Base-by-base conservation (phyloP, 257 asterid genomes). In the Buddleja alternifolia region DNA sequence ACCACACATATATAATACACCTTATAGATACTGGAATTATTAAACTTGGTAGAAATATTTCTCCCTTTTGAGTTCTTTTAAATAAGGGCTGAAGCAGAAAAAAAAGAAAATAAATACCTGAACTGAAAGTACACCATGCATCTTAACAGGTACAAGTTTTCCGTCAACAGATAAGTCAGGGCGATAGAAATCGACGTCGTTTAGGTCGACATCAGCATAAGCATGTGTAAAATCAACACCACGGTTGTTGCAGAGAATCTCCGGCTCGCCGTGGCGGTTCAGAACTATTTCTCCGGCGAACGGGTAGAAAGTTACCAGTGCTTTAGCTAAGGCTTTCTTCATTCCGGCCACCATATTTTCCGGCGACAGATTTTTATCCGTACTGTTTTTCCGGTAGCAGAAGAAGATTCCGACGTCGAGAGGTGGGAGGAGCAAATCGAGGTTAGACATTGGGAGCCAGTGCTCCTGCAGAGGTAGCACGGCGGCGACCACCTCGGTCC, bases 401-500 rank as follows among this genome's bases (percentile, higher is more conserved):
- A 86, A 72, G 80, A 86, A 86, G 8, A 84, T 69, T 19, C 83
- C 85, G 24, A 83, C 60, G 62, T 82, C 86, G 3, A 86, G 83
- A 14, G 88, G 85, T 1, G 90, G 90, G 10, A 86, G 75, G 40
- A 86, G 90, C 58, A 86, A 65, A 61, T 86, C 93, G 3, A 84
- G 83, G 78, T 86, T 86, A 0, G 88, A 71, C 86, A 83, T 75
- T 40, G 86, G 81, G 66, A 86, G 60, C 84, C 81, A 74, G 75
- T 86, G 87, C 58, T 79, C 85, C 65, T 78, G 86, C 73, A 81
- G 21, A 12, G 88, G 89, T 24, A 78, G 69, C 70, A 60, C 63
- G 8, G 85, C 82, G 0, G 86, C 79, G 10, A 86, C 86, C 61
- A 82, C 88, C 77, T 83, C 88, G 0, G 73, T 44, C 72, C 73